A percentile compares a stretch with the other conserved stretches of the same genome.
Evolutionary conservation across 495 filamentous ascomycete species (phyloP).

Genomic region (Tuber indicum): DNA sequence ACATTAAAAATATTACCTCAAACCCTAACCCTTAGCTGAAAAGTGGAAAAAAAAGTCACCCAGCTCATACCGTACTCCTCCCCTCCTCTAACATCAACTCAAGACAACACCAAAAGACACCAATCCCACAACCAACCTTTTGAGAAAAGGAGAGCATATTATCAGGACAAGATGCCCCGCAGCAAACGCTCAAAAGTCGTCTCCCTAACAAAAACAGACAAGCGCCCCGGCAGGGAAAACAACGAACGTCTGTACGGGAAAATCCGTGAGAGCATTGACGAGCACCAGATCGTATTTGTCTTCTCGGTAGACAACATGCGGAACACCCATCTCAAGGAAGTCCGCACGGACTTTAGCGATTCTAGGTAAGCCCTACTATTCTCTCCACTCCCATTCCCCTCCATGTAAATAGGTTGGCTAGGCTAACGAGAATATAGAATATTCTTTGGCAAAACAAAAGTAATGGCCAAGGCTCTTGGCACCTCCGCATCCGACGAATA

Average conservation of each 20-base stretch:
- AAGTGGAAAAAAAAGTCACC: constrained; percentile 20
- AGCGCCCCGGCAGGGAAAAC: constrained; percentile 84
- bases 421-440: constrained; percentile 50
- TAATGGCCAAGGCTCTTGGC: constrained; percentile 90
- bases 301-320: constrained; percentile 97
- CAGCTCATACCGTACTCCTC: too few relatives aligned
- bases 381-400: neutral
- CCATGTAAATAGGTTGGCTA: neutral
- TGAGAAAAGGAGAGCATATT: neutral
- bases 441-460: constrained; percentile 98
- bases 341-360: constrained; percentile 73
- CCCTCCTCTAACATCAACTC: constrained; percentile 7
- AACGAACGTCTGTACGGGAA: constrained; percentile 80
- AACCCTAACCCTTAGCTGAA: constrained; percentile 12
- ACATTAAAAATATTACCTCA: neutral
- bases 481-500: constrained; percentile 64
- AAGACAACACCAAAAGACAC: constrained; percentile 1
- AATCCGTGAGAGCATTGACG: constrained; percentile 74
- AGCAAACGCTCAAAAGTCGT: constrained; percentile 87
- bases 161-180: constrained; percentile 65
- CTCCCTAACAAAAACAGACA: constrained; percentile 79
- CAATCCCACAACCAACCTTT: neutral
- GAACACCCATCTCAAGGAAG: constrained; percentile 91
- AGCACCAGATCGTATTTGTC: constrained; percentile 85
- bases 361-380: constrained; percentile 56